Base-by-base conservation (phyloP, 2,329 filamentous ascomycete genomes). In the Aureobasidium sp. region DNA sequence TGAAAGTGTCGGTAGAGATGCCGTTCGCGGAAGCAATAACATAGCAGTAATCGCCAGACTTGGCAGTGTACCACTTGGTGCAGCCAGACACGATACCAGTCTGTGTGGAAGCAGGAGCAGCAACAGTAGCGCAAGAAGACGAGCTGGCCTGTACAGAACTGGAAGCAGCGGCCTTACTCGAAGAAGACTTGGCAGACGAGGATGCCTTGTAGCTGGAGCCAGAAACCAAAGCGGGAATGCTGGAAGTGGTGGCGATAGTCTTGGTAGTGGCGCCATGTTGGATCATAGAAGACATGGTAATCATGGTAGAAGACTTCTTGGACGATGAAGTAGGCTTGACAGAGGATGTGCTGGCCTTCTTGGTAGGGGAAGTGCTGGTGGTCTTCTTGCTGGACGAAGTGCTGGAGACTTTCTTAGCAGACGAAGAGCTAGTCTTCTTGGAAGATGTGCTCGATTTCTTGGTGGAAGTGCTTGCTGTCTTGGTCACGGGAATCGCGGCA, bases 51-150 rank as follows among this genome's bases (percentile, higher is more conserved):
- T 70, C 68, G 32, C 66, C 67, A 41, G 64, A 54, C 10, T 59
- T 49, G 6, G 66, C 67, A 25, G 65, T 65, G 42, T 69, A 67
- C 65, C 66, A 70, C 50, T 66, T 41, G 6, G 66, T 66, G 53
- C 68, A 70, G n/a, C 65, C 65, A 9, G 65, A 47, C 21, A 68
- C 65, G 27, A 67, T 65, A 21, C 66, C 67, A 37, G 64, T 45
- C 47, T 68, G 66, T 27, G 66, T 68, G 3, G 66, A 63, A 25
- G 66, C 66, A 44, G 67, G 68, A 42, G 68, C 34, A 29, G 65
- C 45, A 16, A 61, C 62, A 36, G 57, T 55, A 48, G 48, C 54
- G 25, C 62, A 60, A 32, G 62, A 53, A 37, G 61, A 45, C 3
- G 61, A 49, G n/a, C 36, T 52, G 16, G 63, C 44, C 32, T 59